Evolutionary conservation across 2,329 filamentous ascomycete species (phyloP).

Genomic region (Sporothrix brasiliensis): DNA sequence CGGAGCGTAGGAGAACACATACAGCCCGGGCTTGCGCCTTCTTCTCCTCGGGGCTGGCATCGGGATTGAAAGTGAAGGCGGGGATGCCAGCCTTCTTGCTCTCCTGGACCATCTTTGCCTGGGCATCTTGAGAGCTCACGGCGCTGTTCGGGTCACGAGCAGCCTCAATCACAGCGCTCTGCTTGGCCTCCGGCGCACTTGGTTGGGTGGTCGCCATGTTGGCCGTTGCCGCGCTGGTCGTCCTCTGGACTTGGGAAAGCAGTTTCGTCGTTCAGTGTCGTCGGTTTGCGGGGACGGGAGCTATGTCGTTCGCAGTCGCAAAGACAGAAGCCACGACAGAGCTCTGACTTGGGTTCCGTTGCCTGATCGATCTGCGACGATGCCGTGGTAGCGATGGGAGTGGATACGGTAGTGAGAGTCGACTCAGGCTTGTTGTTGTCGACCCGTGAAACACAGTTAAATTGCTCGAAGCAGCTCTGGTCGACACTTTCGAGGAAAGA

Average conservation of each 20-base stretch:
- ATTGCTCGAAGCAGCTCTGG: neutral
- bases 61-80: conserved; percentile 83
- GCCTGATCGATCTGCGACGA: conserved; percentile 11
- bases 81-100: conserved; percentile 76
- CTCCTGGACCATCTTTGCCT: conserved; percentile 74
- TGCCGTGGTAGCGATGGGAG: conserved; percentile 18
- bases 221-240: conserved; percentile 10
- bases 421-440: conserved; percentile 9
- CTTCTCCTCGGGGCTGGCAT: conserved; percentile 84
- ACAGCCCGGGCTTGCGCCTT: conserved; percentile 76
- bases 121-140: conserved; percentile 69
- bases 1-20: conserved; percentile 43
- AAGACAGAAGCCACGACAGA: conserved; percentile 5
- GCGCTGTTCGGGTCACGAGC: conserved; percentile 69
- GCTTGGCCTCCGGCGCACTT: conserved; percentile 67
- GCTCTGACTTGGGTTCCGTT: neutral
- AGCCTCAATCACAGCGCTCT: conserved; percentile 77
- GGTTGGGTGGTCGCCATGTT: conserved; percentile 42
- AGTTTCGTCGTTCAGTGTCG: neutral
- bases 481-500: neutral
- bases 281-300: conserved; percentile 4
- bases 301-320: conserved; percentile 18
- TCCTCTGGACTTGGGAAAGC: neutral
- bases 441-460: neutral
- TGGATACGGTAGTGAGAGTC: conserved; percentile 13